A percentile compares a stretch with the other conserved stretches of the same genome.
Conservation (phyloP, 164 flowering plant genomes). For the Macadamia integrifolia region DNA sequence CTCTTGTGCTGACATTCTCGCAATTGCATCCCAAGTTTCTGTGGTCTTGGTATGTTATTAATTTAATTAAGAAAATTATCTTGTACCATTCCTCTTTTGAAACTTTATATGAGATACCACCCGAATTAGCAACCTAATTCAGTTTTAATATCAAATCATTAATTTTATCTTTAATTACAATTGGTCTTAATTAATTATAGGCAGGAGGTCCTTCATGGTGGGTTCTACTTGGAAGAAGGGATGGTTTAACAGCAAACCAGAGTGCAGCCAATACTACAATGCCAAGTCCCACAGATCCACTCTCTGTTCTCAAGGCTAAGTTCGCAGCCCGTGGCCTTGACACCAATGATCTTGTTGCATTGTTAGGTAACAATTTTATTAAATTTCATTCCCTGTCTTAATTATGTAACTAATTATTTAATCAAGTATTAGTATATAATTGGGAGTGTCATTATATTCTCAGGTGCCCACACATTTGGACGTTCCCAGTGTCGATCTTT, state of each 20-base stretch:
- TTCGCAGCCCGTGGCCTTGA: slow-evolving; percentile 24
- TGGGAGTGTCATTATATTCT: neutral
- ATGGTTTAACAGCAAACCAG: slow-evolving; percentile 24
- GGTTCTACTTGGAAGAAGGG: slow-evolving; percentile 37
- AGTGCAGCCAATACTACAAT: slow-evolving; percentile 15
- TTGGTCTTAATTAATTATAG: slow-evolving; percentile 10
- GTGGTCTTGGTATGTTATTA: neutral
- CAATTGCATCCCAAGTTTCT: neutral
- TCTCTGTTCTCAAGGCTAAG: slow-evolving; percentile 3
- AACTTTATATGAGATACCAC: too few relatives aligned
- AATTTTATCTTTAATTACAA: too few relatives aligned
- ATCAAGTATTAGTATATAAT: too few relatives aligned
- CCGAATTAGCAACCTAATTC: too few relatives aligned
- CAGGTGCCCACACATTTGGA: slow-evolving; percentile 26
- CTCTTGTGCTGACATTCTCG: slow-evolving; percentile 1
- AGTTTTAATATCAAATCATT: too few relatives aligned
- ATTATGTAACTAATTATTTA: too few relatives aligned
- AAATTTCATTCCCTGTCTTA: too few relatives aligned
- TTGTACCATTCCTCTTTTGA: too few relatives aligned
- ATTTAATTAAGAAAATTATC: too few relatives aligned
- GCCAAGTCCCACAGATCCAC: slow-evolving; percentile 15
- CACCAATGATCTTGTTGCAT: slow-evolving; percentile 32
- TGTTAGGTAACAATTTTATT: slow-evolving; percentile 25
- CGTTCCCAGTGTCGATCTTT: slow-evolving; percentile 10
- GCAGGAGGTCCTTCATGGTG: slow-evolving; percentile 34